Conservation (phyloP, 2,329 filamentous ascomycete species). For the Neospermospora avenae region DNA sequence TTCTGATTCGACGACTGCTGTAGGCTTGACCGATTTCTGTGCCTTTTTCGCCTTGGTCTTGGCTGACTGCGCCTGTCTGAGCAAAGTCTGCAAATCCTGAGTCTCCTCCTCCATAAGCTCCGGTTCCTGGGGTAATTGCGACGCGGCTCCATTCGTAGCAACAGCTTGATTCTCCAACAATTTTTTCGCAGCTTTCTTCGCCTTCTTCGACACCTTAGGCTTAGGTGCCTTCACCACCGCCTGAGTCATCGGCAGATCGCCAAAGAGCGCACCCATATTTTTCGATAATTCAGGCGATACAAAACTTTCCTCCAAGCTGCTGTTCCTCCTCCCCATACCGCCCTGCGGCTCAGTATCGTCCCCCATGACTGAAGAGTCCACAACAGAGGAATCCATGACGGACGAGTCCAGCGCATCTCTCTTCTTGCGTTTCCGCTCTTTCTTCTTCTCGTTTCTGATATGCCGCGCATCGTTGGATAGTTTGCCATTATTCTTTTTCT, state of each 20-base stretch:
- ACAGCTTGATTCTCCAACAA: background rate
- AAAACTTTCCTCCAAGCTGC: background rate
- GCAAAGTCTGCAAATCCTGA: background rate
- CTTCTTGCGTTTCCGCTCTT: slow-evolving; percentile 1
- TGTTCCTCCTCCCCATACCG: background rate
- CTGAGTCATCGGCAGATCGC: background rate
- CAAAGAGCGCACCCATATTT: background rate
- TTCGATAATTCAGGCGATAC: background rate
- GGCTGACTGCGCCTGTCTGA: background rate
- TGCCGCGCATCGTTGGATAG: background rate
- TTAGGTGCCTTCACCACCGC: background rate
- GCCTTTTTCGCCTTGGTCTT: background rate
- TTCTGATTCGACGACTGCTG: background rate
- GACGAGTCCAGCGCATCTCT: background rate
- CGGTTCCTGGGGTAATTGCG: background rate
- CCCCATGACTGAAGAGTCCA: slow-evolving; percentile 2
- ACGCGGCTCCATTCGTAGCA: background rate
- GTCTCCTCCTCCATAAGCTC: slow-evolving; percentile 2
- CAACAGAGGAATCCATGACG: background rate
- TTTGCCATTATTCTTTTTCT: slow-evolving; percentile 1
- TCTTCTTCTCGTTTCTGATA: background rate
- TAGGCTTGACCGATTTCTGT: background rate
- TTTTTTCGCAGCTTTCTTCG: background rate
- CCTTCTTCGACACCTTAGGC: background rate
- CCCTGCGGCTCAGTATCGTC: background rate